phyloP scores from a whole-genome alignment of 2,329 filamentous ascomycete genomes.

The Pestalotiopsis sp. region DNA sequence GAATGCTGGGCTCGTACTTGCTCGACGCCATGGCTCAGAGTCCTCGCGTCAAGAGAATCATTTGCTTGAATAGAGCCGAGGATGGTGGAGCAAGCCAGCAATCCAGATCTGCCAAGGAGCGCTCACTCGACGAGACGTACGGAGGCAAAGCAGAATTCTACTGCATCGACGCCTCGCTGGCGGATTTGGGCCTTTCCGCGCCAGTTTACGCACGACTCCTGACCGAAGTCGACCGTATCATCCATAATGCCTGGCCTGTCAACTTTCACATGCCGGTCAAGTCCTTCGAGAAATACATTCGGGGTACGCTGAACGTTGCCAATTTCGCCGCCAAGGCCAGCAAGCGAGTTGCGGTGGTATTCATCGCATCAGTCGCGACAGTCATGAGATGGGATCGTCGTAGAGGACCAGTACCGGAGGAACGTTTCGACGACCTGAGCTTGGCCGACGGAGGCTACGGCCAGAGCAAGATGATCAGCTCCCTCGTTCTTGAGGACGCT shows the following conservation, averaged over 20 bases:
- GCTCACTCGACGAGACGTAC: slow-evolving; percentile 37
- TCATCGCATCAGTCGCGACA: slow-evolving; percentile 45
- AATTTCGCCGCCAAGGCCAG: slow-evolving; percentile 37
- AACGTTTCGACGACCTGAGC: slow-evolving; percentile 33
- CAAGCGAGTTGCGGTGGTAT: slow-evolving; percentile 39
- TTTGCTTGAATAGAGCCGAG: slow-evolving; percentile 50
- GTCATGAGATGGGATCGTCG: slow-evolving; percentile 34
- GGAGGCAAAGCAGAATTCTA: slow-evolving; percentile 46
- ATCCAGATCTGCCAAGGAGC: slow-evolving; percentile 31
- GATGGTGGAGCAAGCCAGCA: slow-evolving; percentile 44
- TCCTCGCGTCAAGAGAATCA: slow-evolving; percentile 39
- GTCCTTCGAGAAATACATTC: slow-evolving; percentile 52
- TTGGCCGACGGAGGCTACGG: slow-evolving; percentile 41
- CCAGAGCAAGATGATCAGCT: slow-evolving; percentile 42
- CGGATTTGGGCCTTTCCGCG: slow-evolving; percentile 47
- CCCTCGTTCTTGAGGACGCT: slow-evolving; percentile 43
- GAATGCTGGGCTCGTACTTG: slow-evolving; percentile 50
- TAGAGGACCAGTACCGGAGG: slow-evolving; percentile 37
- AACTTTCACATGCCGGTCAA: slow-evolving; percentile 52
- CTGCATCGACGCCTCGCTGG: slow-evolving; percentile 47
- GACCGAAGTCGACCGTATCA: slow-evolving; percentile 43
- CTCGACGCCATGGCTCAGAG: slow-evolving; percentile 37
- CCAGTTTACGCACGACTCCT: slow-evolving; percentile 36
- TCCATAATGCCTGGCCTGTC: slow-evolving; percentile 59
- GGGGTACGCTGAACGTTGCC: slow-evolving; percentile 51